Base-by-base conservation (phyloP, 2,329 filamentous ascomycete genomes). In the Stagonosporopsis chrysanthemi region DNA sequence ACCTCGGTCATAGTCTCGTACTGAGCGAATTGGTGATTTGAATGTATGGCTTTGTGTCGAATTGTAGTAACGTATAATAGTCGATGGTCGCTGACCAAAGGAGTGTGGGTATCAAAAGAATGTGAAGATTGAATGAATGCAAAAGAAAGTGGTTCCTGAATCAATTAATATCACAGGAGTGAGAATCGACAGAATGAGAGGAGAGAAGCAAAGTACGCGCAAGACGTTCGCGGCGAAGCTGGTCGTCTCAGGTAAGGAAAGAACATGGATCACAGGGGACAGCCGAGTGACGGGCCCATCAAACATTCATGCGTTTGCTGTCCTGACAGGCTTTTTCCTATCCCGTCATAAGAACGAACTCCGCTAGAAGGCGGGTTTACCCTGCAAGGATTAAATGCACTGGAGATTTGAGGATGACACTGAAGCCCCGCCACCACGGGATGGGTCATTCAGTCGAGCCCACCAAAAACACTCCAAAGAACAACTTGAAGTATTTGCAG, bases 231-330 rank as follows among this genome's bases (percentile, higher is more conserved):
- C 61, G 66, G 59, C 64, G 63, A 70, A 66, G 57, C 47, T 69
- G 69, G 69, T 47, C 49, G 72, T 74, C 70, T 73, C 69, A 73
- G 62, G 69, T 67, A 67, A 64, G 65, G 62, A 67, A 55, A 40
- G 53, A 49, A 64, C 68, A 69, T 65, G 72, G 69, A 62, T 69
- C 58, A 67, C 55, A 61, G 69, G 67, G 69, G 70, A 66, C 62
- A 57, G 44, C 58, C 59, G 52, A 60, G 60, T 56, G 52, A 50
- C 59, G 60, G 63, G 62, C 60, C 65, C 65, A 71, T 73, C 69
- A 73, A 75, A 75, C 73, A 65, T 68, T 71, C 58, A 64, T 65
- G 67, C 67, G 74, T 76, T 76, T 77, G 69, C 62, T 64, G 60
- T 64, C 53, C 61, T 44, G 60, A 60, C 66, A 65, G 62, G 66